A percentile compares a stretch with the other conserved stretches of the same genome.
Evolutionary conservation across 108 stramenopile species (phyloP).

Genomic region (Pelagomonas calceolata): DNA sequence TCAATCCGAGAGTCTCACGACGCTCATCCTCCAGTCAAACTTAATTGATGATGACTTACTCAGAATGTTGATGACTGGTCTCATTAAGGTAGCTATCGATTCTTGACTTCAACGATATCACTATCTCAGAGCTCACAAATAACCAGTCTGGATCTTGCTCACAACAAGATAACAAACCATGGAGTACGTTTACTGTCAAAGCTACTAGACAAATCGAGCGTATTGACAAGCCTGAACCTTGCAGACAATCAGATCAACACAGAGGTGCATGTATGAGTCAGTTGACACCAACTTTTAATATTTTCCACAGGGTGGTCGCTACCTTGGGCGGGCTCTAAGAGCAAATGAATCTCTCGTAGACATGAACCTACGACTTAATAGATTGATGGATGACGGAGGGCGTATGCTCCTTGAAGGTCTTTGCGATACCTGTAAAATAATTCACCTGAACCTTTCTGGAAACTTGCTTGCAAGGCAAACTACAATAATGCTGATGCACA

Average conservation of each 20-base stretch:
- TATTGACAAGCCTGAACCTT: constrained; percentile 41
- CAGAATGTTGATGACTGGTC: constrained; percentile 52
- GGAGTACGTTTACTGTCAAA: constrained; percentile 40
- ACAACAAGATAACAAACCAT: constrained; percentile 57
- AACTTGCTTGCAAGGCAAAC: constrained; percentile 23
- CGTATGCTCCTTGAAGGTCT: constrained; percentile 41
- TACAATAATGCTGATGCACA: constrained; percentile 10
- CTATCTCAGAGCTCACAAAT: constrained; percentile 29
- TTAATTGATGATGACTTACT: constrained; percentile 54
- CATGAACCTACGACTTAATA: constrained; percentile 48
- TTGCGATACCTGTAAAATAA: constrained; percentile 24
- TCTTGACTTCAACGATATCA: too few relatives aligned
- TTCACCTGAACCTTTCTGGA: constrained; percentile 33
- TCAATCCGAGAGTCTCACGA: constrained; percentile 26
- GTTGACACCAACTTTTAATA: not conserved
- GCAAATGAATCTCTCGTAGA: constrained; percentile 31
- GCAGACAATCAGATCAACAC: constrained; percentile 48
- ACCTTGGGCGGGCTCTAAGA: not conserved
- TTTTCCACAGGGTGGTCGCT: not conserved
- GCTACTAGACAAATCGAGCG: constrained; percentile 35
- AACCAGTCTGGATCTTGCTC: constrained; percentile 49
- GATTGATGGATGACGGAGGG: constrained; percentile 48
- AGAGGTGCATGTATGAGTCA: constrained; percentile 16
- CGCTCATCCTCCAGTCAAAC: constrained; percentile 30
- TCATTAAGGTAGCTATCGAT: constrained; percentile 17